Conservation (phyloP, 768 basidiomycete genomes). For the Podaxis sp. region DNA sequence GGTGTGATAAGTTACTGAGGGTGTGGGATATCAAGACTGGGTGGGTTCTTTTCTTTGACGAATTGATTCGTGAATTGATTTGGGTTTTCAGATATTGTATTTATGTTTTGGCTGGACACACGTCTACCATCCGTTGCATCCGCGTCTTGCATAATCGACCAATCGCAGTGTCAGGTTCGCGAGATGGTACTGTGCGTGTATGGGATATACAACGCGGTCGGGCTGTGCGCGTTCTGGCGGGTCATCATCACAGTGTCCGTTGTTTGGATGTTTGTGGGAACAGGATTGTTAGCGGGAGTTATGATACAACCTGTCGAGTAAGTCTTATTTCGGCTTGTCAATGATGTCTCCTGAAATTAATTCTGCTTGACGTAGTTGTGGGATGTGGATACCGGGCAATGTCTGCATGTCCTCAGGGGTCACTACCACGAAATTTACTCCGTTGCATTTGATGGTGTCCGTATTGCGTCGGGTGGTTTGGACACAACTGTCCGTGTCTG, state of each 20-base stretch:
- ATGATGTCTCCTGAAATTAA: conserved; percentile 3
- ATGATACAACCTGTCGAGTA: conserved; percentile 85
- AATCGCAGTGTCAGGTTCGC: conserved; percentile 84
- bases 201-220: conserved; percentile 90
- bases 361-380: conserved; percentile 52
- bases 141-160: conserved; percentile 85
- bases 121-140: conserved; percentile 87
- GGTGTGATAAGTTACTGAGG: conserved; percentile 86
- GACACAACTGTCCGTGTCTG: conserved; percentile 94
- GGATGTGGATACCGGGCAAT: conserved; percentile 87
- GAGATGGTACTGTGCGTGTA: conserved; percentile 81
- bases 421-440: conserved; percentile 90
- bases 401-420: conserved; percentile 74
- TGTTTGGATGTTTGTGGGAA: conserved; percentile 87
- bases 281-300: conserved; percentile 86
- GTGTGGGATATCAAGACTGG: conserved; percentile 91
- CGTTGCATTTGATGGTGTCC: conserved; percentile 83
- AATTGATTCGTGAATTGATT: not conserved
- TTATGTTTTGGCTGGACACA: conserved; percentile 78
- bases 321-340: conserved; percentile 18
- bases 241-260: conserved; percentile 79
- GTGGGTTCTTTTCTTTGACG: conserved; percentile 34
- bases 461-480: conserved; percentile 81
- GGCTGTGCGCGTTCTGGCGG: conserved; percentile 58
- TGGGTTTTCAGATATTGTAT: conserved; percentile 49